These are phyloP conservation scores for Stagonosporopsis cucurbitacearum DNA, from an alignment of 2,329 filamentous ascomycete species.

Conservation along the genomic window DNA sequence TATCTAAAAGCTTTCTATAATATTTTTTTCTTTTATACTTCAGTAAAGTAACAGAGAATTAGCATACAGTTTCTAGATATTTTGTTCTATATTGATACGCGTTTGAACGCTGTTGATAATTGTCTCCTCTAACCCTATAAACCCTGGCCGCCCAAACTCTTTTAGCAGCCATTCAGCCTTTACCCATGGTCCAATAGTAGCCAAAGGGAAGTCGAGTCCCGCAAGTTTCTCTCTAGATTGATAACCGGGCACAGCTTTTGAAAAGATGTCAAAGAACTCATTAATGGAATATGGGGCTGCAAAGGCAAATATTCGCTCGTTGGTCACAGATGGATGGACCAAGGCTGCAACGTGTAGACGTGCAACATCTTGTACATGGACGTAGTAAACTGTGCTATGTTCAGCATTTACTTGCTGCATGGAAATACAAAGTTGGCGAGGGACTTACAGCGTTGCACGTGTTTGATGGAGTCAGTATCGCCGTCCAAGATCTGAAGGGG, in stretches of 20 bases:
- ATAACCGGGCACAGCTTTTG: background rate
- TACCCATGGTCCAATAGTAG: conserved; percentile 9
- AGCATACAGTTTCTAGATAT: no score
- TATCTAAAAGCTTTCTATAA: no score
- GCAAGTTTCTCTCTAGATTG: conserved; percentile 8
- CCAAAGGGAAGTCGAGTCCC: conserved; percentile 17
- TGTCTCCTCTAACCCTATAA: background rate
- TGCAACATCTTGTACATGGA: conserved; percentile 31
- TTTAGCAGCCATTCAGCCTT: conserved; percentile 15
- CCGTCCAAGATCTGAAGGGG: conserved; percentile 20
- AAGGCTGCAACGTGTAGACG: conserved; percentile 27
- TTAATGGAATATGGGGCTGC: background rate
- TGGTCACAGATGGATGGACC: conserved; percentile 18
- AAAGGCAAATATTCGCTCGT: conserved; percentile 11
- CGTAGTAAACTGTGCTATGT: conserved; percentile 17
- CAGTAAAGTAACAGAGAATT: no score
- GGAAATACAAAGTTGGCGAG: background rate
- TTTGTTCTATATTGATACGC: background rate
- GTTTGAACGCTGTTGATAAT: background rate
- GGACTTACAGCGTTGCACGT: conserved; percentile 20
- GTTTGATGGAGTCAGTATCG: conserved; percentile 19
- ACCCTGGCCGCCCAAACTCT: conserved; percentile 1
- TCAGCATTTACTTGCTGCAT: background rate
- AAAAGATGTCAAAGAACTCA: background rate
- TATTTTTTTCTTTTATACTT: no score